Evolutionary conservation across 768 basidiomycete species (phyloP), one percentile per base, ranked within the genome.

Genomic region (Coprinopsis cinerea): DNA sequence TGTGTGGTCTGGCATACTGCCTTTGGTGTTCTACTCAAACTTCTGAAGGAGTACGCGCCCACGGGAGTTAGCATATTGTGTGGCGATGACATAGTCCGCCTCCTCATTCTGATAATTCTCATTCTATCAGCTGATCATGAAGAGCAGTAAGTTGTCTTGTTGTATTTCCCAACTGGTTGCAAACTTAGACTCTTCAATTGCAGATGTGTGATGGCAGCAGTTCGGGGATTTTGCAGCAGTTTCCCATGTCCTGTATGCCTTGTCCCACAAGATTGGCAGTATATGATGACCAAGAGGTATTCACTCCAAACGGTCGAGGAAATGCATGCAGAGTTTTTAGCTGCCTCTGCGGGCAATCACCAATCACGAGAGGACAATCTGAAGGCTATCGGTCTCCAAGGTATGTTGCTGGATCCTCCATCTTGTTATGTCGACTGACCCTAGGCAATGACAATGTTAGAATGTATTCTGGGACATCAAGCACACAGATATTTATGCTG

Each of bases 51-150:
- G 1, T 48, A 51, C 24, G 41, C 47, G 9, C 53, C 55, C 40
- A 35, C 35, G 9, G 56, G 59, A 2, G 49, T n/a, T n/a, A n/a
- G 4, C 15, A 26, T 50, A 13, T 32, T 40, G 18, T 59, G 58
- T 28, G 55, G 46, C 2, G 57, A 59, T 53, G 55, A 55, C 2
- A 52, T 68, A 11, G 1, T 22, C 1, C 62, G 59, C 0, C 53
- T 30, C 14, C 35, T 76, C 0, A 75, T 62, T 26, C 72, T 70
- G 1, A 22, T 68, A 4, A 58, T 76, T 18, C 26, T 72, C 0
- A 70, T 74, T 2, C 54, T 73, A 1, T 69, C 65, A 4, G 64
- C 67, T 3, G 72, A 76, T 46, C 76, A 72, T 46, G 67, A 76
- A 51, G 73, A 78, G 61, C 67, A 70, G 75, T 76, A 63, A 22